Evolutionary conservation across 108 stramenopile genomes (phyloP).

Genomic region (Licmophora abbreviata): DNA sequence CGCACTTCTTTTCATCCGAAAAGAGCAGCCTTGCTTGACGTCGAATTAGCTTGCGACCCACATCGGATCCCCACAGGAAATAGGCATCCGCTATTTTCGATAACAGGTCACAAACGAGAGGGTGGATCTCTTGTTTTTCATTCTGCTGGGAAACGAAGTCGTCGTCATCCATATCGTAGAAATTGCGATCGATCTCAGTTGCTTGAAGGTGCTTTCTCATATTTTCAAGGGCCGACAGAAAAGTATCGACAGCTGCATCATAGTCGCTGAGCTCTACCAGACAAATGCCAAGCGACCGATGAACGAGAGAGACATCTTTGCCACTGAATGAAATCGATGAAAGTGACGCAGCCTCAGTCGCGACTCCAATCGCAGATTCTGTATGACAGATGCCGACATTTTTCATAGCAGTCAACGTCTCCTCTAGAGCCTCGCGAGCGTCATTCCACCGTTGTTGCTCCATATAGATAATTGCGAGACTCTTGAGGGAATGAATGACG

Average conservation of each 20-base stretch:
- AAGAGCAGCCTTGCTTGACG: not conserved
- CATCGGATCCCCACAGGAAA: not conserved
- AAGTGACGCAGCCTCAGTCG: not conserved
- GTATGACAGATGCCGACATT: conserved; percentile 5
- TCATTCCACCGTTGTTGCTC: conserved; percentile 40
- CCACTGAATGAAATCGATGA: not conserved
- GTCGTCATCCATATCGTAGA: not conserved
- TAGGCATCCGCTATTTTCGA: not conserved
- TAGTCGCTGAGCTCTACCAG: conserved; percentile 1
- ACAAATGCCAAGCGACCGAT: conserved; percentile 4
- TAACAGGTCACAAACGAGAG: conserved; percentile 6
- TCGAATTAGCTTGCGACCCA: not conserved
- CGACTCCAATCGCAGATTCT: too few species aligned
- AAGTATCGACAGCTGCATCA: conserved; percentile 6
- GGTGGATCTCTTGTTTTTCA: not conserved
- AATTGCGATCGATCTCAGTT: too few species aligned
- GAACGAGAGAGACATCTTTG: conserved; percentile 3
- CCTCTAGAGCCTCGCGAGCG: conserved; percentile 27
- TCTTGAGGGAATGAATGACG: conserved; percentile 35
- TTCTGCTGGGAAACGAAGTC: not conserved
- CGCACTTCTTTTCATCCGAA: not conserved
- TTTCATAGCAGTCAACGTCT: conserved; percentile 30
- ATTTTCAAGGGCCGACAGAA: conserved; percentile 1
- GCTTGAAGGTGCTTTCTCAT: not conserved
- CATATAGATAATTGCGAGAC: conserved; percentile 35